phyloP scores from a whole-genome alignment of 1,284 basidiomycete species.

The Kalmanozyma brasiliensis region DNA sequence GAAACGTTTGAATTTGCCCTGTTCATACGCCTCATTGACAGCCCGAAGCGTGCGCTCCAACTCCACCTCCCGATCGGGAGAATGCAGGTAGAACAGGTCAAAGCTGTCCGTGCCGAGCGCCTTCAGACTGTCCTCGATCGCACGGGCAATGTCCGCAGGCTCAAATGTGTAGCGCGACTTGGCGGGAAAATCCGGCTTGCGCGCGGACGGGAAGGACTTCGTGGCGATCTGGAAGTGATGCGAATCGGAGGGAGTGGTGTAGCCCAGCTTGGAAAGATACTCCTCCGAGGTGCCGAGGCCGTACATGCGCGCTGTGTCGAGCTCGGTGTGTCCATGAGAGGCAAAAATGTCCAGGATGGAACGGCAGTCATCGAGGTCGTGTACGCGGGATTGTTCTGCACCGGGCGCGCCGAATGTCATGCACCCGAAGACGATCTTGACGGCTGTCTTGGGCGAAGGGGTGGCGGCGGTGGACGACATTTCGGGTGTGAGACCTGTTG shows the following conservation, averaged over 20 bases:
- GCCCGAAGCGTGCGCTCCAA: conserved; percentile 72
- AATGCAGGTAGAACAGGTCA: conserved; percentile 74
- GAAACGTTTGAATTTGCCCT: conserved; percentile 72
- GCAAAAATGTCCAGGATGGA: conserved; percentile 74
- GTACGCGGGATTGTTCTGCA: conserved; percentile 72
- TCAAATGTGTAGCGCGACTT: conserved; percentile 51
- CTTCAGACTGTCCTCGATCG: conserved; percentile 61
- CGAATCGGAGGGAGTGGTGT: conserved; percentile 11
- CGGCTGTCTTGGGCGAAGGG: conserved; percentile 74
- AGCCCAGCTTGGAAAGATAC: conserved; percentile 41
- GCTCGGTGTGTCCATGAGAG: conserved; percentile 73
- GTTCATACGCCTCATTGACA: conserved; percentile 72
- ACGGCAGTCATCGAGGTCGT: conserved; percentile 72
- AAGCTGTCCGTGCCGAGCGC: conserved; percentile 68
- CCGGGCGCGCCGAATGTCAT: conserved; percentile 70
- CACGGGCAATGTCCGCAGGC: conserved; percentile 69
- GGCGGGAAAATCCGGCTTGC: conserved; percentile 23
- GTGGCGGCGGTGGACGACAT: conserved; percentile 11
- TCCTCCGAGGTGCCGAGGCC: conserved; percentile 43
- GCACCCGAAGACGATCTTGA: conserved; percentile 68
- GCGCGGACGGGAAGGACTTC: conserved; percentile 67
- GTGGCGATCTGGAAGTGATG: conserved; percentile 53
- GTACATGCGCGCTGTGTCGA: conserved; percentile 74
- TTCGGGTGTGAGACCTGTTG: too few relatives aligned
- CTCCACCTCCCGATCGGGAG: conserved; percentile 72